phyloP scores from a whole-genome alignment of 1,139 yeast genomes.

The Pichiaceae sp. region DNA sequence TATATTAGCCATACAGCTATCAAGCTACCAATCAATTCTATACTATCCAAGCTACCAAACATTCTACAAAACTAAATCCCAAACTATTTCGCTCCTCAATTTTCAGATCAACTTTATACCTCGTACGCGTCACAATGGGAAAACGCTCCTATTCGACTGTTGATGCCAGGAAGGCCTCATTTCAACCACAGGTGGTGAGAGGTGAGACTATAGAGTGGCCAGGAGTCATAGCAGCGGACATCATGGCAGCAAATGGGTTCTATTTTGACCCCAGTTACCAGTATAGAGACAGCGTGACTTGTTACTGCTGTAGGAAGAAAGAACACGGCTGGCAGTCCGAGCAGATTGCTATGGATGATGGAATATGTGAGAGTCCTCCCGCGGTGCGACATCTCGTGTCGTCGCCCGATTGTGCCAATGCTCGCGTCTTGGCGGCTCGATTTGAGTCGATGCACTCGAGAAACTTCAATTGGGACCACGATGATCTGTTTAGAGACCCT shows the following conservation, averaged over 20 bases:
- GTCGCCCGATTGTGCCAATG: slow-evolving; percentile 40
- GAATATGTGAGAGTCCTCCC: slow-evolving; percentile 22
- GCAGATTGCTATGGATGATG: slow-evolving; percentile 2
- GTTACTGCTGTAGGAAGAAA: slow-evolving; percentile 50
- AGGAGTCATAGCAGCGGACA: slow-evolving; percentile 8
- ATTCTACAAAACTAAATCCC: neutral
- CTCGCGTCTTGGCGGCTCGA: slow-evolving; percentile 25
- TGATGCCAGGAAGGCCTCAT: slow-evolving; percentile 14
- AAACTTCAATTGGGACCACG: slow-evolving; percentile 16
- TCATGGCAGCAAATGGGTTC: slow-evolving; percentile 62
- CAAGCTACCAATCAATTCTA: too few relatives aligned
- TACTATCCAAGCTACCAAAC: too few relatives aligned
- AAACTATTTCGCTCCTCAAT: neutral
- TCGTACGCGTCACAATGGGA: too few relatives aligned
- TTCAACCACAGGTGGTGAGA: slow-evolving; percentile 10
- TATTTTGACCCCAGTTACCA: slow-evolving; percentile 51
- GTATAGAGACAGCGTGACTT: slow-evolving; percentile 42
- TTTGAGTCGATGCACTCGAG: slow-evolving; percentile 1
- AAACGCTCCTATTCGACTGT: slow-evolving; percentile 4
- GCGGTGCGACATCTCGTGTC: slow-evolving; percentile 37
- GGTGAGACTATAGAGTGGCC: slow-evolving; percentile 16
- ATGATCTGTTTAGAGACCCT: slow-evolving; percentile 30
- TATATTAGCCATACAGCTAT: neutral
- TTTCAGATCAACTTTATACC: neutral
- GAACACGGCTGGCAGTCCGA: slow-evolving; percentile 28